These are phyloP conservation scores for Pichia sp. DNA, from an alignment of 1,139 yeast genomes.

Conservation along the genomic window DNA sequence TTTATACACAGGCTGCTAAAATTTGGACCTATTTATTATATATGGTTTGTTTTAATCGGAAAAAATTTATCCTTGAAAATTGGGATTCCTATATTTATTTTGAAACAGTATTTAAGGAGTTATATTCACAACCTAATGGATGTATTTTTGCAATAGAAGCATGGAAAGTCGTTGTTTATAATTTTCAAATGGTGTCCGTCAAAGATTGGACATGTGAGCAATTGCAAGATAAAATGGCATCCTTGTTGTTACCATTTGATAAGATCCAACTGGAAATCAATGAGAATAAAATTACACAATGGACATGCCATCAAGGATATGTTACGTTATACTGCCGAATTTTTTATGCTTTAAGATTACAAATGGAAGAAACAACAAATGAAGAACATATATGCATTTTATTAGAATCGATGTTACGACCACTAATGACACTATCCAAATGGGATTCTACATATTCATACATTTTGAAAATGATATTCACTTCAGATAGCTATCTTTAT, in stretches of 20 bases:
- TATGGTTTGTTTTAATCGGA: conserved; percentile 4
- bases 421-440: conserved; percentile 5
- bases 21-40: conserved; percentile 15
- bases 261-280: background rate
- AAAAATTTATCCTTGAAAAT: conserved; percentile 2
- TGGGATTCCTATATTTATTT: conserved; percentile 11
- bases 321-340: conserved; percentile 11
- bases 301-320: conserved; percentile 11
- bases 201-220: background rate
- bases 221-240: conserved; percentile 2
- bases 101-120: conserved; percentile 1
- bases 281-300: background rate
- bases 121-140: background rate
- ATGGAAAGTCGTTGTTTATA: conserved; percentile 17
- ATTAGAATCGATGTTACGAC: conserved; percentile 5
- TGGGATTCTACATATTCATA: conserved; percentile 3
- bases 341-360: conserved; percentile 11
- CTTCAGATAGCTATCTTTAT: conserved; percentile 4
- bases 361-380: conserved; percentile 4
- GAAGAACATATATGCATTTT: background rate
- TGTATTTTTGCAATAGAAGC: conserved; percentile 8
- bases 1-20: conserved; percentile 10
- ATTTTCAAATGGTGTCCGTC: conserved; percentile 12
- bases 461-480: conserved; percentile 7
- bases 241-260: conserved; percentile 9